Evolutionary conservation across 2,329 filamentous ascomycete species (phyloP), one percentile per base, ranked within the genome.

Genomic region (Macroventuria anomochaeta): DNA sequence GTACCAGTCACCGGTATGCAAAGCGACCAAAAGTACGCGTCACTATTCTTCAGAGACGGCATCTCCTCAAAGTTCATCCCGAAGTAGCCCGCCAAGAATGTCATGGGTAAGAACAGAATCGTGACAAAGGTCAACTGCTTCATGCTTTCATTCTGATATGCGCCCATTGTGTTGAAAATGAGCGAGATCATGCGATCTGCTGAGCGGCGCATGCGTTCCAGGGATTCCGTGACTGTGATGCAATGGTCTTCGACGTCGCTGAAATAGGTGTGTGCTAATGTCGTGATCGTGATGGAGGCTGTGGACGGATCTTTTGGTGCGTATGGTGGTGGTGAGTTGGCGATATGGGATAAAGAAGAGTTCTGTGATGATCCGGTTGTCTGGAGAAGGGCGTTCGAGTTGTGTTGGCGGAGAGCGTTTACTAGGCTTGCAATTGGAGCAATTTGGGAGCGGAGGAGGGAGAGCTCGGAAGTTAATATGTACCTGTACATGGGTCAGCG

Each of bases 161-260:
- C 89, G 41, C 89, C 87, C 54, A 96, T 92, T 11, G 89, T 95
- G 76, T 96, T 96, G 81, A 96, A 96, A 54, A 96, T 96, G 31
- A 96, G 80, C 61, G 90, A 88, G 63, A 95, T 95, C 78, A 96
- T 87, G 68, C 92, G 91, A 67, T 82, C 79, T 3, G 83, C 80
- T 13, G 88, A 86, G 53, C 87, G 83, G 68, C 91, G 87, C 81
- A 93, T 91, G 72, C 92, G 89, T 64, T 91, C 89, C 33, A 96
- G 84, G 5, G 84, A 84, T 63, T 93, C 88, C 0, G 88, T 88
- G 57, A 96, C 92, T 33, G 93, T 85, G 25, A 96, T 85, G 67
- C 88, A 90, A 76, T 96, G 93, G 76, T 96, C 91, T 46, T 93
- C 83, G 6, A 95, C 92, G 74, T 97, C 93, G 42, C 90, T 89